Conservation (phyloP, 2,329 filamentous ascomycete genomes). For the Aschersonia sp. region DNA sequence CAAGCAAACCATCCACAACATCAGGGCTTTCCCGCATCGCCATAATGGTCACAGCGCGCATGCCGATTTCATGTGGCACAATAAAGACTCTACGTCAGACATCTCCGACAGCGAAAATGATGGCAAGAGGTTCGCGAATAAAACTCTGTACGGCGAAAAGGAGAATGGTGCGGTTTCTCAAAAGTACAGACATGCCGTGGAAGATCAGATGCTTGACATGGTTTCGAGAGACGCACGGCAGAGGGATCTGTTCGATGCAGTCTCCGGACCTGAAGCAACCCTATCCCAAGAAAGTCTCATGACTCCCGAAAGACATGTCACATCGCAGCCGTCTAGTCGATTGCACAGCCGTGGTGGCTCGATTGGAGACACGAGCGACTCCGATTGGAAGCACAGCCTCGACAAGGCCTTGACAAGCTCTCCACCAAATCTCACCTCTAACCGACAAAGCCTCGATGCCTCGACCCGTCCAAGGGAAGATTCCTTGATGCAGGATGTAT, state of each 20-base stretch:
- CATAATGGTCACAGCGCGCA: conserved; percentile 32
- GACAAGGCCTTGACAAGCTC: conserved; percentile 10
- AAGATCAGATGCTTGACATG: conserved; percentile 49
- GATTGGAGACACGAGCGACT: conserved; percentile 23
- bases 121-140: conserved; percentile 16
- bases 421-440: conserved; percentile 12
- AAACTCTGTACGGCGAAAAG: conserved; percentile 13
- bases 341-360: conserved; percentile 22
- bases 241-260: conserved; percentile 19
- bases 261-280: conserved; percentile 17
- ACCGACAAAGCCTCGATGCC: conserved; percentile 33
- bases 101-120: conserved; percentile 44
- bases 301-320: conserved; percentile 15
- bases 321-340: conserved; percentile 15
- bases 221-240: conserved; percentile 37
- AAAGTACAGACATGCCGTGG: conserved; percentile 34
- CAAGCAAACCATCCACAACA: conserved; percentile 42
- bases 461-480: conserved; percentile 15
- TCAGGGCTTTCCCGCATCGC: conserved; percentile 40
- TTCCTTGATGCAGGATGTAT: conserved; percentile 30
- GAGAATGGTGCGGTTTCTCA: conserved; percentile 31
- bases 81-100: conserved; percentile 39
- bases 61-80: conserved; percentile 36
- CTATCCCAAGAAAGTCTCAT: conserved; percentile 12
- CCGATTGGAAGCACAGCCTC: conserved; percentile 16